Conservation (phyloP, 495 filamentous ascomycete genomes). For the Penicillium bialowiezense region DNA sequence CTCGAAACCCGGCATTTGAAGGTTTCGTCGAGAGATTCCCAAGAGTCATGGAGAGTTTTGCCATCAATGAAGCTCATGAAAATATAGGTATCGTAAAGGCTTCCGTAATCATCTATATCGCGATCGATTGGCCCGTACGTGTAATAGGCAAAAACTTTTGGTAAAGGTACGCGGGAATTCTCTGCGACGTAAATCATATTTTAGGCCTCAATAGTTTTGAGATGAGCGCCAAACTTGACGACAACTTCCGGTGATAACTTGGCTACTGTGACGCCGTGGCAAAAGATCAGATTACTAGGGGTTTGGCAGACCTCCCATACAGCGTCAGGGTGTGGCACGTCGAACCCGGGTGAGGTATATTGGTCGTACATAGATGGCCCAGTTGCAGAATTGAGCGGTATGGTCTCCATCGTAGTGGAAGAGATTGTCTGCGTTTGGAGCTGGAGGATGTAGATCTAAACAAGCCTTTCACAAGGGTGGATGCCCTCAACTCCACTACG, state of each 20-base stretch:
- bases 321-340: background rate
- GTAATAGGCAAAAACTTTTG: slow-evolving; percentile 27
- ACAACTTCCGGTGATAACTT: slow-evolving; percentile 17
- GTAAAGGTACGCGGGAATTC: slow-evolving; percentile 27
- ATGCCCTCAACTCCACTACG: too few species aligned
- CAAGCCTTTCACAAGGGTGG: too few species aligned
- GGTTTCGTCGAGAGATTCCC: slow-evolving; percentile 12
- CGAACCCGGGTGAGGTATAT: background rate
- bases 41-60: slow-evolving; percentile 14
- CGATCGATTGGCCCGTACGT: slow-evolving; percentile 17
- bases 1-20: slow-evolving; percentile 13
- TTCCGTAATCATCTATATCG: slow-evolving; percentile 12
- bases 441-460: too few species aligned
- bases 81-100: slow-evolving; percentile 25
- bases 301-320: background rate
- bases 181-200: slow-evolving; percentile 25
- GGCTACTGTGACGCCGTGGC: background rate
- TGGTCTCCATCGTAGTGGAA: too few species aligned
- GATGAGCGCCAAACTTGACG: slow-evolving; percentile 21
- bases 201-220: slow-evolving; percentile 23
- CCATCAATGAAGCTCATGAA: slow-evolving; percentile 31
- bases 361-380: too few species aligned
- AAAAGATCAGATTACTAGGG: background rate
- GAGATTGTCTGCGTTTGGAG: too few species aligned
- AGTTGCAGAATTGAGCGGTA: too few species aligned